Base-by-base conservation (phyloP, 495 filamentous ascomycete species). In the Pseudomonodictys pantanalensis region DNA sequence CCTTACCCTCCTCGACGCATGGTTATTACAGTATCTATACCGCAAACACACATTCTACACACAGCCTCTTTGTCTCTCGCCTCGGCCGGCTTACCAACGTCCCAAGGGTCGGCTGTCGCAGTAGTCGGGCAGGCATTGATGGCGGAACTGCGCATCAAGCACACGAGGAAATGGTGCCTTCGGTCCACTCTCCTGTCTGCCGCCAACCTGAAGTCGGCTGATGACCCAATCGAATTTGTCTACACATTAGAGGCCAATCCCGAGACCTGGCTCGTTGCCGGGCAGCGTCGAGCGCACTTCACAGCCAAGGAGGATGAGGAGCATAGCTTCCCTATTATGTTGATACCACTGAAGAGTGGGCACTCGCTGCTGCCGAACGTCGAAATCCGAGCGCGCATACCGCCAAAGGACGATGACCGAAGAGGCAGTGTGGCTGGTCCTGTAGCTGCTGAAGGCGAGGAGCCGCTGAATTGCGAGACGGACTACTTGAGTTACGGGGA, bases 231-330 rank as follows among this genome's bases (percentile, higher is more conserved):
- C 1, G 85, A 90, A 65, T 96, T 96, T 71, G 81, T 84, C 58
- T 95, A 90, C 71, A 91, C 96, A 66, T 70, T 98, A 10, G 83
- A 87, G 35, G 86, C 88, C 10, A 82, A 86, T 30, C 71, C 82
- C 0, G 91, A 95, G 11, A 76, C 78, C 0, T 98, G 92, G 92
- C 79, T 95, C 0, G 74, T 97, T 3, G 91, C 90, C 26, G 93
- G 95, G 0, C 80, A 85, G 32, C 79, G 88, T 22, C 86, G 87
- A 56, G 86, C 83, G 0, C 88, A 90, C 61, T 96, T 95, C 71
- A 79, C 81, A 2, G 84, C 80, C 7, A 68, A 68, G 56, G 77
- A 81, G 65, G 76, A 73, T 60, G 75, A 85, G 60, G 65, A 72
- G 32, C 58, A 73, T 56, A 73, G 54, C 0, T 79, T 86, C 60